phyloP scores from a whole-genome alignment of 805 yeast genomes.

The Saccharomycopsis sp. region DNA sequence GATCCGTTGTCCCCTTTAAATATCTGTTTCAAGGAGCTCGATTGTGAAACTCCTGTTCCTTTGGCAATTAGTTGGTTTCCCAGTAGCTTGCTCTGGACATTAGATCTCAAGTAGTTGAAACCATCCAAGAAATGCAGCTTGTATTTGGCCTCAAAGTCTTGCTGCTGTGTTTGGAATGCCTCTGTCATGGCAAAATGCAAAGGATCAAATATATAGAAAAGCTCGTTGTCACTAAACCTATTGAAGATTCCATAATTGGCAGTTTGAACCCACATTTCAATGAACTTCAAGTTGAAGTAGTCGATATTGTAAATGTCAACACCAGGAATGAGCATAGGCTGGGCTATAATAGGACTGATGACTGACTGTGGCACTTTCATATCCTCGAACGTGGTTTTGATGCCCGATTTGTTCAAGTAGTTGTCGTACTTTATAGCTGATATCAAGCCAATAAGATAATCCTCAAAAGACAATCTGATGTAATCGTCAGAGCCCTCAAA shows the following conservation, averaged over 20 bases:
- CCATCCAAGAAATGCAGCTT: slow-evolving; percentile 17
- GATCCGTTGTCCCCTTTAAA: neutral
- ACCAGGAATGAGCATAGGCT: slow-evolving; percentile 21
- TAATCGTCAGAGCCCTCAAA: slow-evolving; percentile 79
- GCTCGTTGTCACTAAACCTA: slow-evolving; percentile 55
- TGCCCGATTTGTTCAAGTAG: slow-evolving; percentile 38
- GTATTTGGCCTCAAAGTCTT: slow-evolving; percentile 13
- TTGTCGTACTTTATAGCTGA: slow-evolving; percentile 64
- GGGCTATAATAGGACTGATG: slow-evolving; percentile 22
- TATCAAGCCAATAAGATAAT: slow-evolving; percentile 71
- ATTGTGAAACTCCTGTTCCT: neutral
- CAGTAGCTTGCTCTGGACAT: slow-evolving; percentile 17
- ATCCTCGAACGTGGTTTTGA: slow-evolving; percentile 31
- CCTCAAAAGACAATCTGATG: slow-evolving; percentile 83
- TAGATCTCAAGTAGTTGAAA: slow-evolving; percentile 13
- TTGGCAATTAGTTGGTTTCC: slow-evolving; percentile 5
- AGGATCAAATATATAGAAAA: slow-evolving; percentile 56
- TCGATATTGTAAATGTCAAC: slow-evolving; percentile 32
- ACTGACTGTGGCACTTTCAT: slow-evolving; percentile 23
- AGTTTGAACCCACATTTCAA: slow-evolving; percentile 47
- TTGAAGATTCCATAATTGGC: slow-evolving; percentile 50
- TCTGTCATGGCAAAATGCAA: slow-evolving; percentile 27
- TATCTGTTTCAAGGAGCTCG: neutral
- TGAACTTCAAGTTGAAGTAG: slow-evolving; percentile 40
- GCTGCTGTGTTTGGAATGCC: slow-evolving; percentile 9